Evolutionary conservation across 345 rosid species (phyloP).

Genomic region (Luvunga scandens): DNA sequence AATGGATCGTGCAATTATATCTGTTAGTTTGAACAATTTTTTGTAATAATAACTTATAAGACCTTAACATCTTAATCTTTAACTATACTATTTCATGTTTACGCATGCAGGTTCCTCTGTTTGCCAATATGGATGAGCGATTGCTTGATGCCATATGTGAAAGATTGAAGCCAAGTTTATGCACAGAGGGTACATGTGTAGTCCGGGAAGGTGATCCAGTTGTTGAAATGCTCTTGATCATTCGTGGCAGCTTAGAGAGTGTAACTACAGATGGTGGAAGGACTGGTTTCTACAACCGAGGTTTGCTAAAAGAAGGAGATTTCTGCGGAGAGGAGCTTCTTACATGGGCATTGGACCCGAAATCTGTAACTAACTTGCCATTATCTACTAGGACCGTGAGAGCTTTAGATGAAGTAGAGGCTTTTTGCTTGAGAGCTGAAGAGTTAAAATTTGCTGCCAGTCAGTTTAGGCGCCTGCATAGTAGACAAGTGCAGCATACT

Average conservation of each 20-base stretch:
- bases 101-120: slow-evolving; percentile 65
- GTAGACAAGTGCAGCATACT: slow-evolving; percentile 78
- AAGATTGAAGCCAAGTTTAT: slow-evolving; percentile 75
- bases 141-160: slow-evolving; percentile 88
- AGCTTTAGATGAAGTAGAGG: slow-evolving; percentile 79
- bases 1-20: background rate
- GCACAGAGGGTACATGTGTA: slow-evolving; percentile 63
- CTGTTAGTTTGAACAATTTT: background rate
- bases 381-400: slow-evolving; percentile 61
- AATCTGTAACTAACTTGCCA: slow-evolving; percentile 57
- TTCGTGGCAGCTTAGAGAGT: slow-evolving; percentile 77
- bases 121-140: slow-evolving; percentile 86
- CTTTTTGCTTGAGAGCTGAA: slow-evolving; percentile 82
- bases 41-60: background rate
- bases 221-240: slow-evolving; percentile 82
- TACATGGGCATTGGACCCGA: slow-evolving; percentile 80
- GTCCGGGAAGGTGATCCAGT: slow-evolving; percentile 93
- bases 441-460: slow-evolving; percentile 83
- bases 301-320: slow-evolving; percentile 68
- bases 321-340: slow-evolving; percentile 82
- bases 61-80: background rate
- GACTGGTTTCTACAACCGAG: slow-evolving; percentile 80
- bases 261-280: slow-evolving; percentile 91
- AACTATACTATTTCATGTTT: background rate
- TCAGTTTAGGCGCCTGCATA: slow-evolving; percentile 87